Conservation (phyloP, 1,139 yeast species). For the Hyphopichia wangnamkhiaoensis region DNA sequence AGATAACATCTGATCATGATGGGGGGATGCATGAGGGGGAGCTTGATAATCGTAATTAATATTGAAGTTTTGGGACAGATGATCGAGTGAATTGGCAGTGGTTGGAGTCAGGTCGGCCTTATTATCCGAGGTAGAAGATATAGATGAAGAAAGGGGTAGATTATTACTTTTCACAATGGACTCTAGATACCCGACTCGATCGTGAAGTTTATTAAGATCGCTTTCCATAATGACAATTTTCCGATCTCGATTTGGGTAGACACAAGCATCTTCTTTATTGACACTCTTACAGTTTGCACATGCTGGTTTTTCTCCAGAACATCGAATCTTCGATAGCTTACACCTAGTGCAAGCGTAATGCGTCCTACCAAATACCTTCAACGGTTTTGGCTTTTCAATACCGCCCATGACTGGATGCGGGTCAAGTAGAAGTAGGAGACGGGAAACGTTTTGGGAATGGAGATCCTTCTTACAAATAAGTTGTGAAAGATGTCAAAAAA, state of each 20-base stretch:
- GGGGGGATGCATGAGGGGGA: too few species aligned
- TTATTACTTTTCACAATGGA: neutral
- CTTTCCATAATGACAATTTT: conserved; percentile 54
- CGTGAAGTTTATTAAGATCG: conserved; percentile 45
- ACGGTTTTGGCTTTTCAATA: conserved; percentile 32
- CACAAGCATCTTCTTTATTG: conserved; percentile 38
- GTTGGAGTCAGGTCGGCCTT: conserved; percentile 8
- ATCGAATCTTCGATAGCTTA: conserved; percentile 37
- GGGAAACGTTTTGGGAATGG: neutral
- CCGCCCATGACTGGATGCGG: neutral
- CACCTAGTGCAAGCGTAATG: conserved; percentile 47
- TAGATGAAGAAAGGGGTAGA: neutral
- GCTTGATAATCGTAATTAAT: too few species aligned
- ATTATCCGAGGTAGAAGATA: conserved; percentile 1
- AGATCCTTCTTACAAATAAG: too few species aligned
- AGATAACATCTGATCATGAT: too few species aligned
- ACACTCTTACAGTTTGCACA: conserved; percentile 40
- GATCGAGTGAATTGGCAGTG: neutral
- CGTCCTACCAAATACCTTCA: conserved; percentile 42
- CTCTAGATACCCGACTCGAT: conserved; percentile 40
- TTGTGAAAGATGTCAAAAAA: too few species aligned
- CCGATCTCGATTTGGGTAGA: conserved; percentile 51
- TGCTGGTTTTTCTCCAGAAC: conserved; percentile 47
- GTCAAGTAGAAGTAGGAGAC: conserved; percentile 1
- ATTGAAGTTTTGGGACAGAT: too few species aligned